phyloP scores from a whole-genome alignment of 2,329 filamentous ascomycete species.

The Aspergillus chevalieri region DNA sequence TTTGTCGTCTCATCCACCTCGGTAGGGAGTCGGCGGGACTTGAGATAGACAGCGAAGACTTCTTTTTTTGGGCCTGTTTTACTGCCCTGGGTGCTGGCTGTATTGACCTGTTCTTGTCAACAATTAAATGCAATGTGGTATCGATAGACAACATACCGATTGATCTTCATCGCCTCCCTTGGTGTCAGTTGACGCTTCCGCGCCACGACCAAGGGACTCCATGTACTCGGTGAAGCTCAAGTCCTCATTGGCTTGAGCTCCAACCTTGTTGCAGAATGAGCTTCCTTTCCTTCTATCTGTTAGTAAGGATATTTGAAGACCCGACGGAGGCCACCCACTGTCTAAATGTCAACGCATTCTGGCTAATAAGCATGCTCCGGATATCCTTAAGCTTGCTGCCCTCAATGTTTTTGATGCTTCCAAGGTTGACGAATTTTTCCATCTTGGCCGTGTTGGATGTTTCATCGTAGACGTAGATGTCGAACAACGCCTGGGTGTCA shows the following conservation, averaged over 20 bases:
- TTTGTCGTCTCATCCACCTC: not conserved
- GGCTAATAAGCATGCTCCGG: not conserved
- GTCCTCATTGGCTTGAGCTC: not conserved
- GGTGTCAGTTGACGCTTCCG: too few species aligned
- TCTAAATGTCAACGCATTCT: not conserved
- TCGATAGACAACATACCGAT: too few species aligned
- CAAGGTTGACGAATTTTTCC: slow-evolving; percentile 1
- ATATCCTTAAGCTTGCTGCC: not conserved
- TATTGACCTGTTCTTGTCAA: not conserved
- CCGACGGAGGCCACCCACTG: not conserved
- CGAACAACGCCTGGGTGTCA: not conserved
- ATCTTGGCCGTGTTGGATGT: slow-evolving; percentile 1
- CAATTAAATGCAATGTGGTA: not conserved
- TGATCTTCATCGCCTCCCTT: too few species aligned
- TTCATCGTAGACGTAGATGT: not conserved
- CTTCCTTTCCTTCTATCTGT: not conserved
- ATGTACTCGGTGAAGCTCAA: not conserved
- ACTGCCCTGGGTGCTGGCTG: not conserved
- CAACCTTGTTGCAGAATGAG: not conserved
- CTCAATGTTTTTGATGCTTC: slow-evolving; percentile 1
- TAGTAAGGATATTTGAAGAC: not conserved
- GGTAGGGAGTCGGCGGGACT: not conserved
- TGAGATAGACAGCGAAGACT: not conserved
- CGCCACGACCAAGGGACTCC: not conserved
- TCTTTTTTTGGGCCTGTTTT: not conserved